Evolutionary conservation across 139 green algal genomes (phyloP).

Genomic region (Deuterostichococcus epilithicus): DNA sequence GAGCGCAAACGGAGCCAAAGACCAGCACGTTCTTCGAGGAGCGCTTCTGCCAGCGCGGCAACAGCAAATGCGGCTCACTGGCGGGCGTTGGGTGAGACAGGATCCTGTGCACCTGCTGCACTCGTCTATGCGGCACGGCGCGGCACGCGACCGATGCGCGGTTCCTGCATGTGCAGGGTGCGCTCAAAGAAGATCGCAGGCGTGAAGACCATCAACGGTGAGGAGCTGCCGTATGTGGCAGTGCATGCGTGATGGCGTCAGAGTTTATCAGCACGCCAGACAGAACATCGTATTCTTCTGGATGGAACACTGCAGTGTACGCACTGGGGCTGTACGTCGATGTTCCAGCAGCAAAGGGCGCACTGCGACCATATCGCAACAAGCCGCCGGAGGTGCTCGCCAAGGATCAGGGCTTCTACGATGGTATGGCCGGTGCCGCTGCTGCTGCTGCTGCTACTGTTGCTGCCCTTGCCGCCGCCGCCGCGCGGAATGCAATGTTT

Average conservation of each 20-base stretch:
- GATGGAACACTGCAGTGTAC: constrained; percentile 43
- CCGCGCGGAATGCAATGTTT: background rate
- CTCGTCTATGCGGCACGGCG: too few relatives aligned
- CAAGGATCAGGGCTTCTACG: constrained; percentile 33
- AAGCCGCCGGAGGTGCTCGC: constrained; percentile 7
- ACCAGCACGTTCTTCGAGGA: constrained; percentile 21
- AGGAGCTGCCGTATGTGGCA: background rate
- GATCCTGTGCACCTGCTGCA: too few relatives aligned
- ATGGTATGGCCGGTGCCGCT: constrained; percentile 23
- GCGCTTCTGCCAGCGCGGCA: constrained; percentile 15
- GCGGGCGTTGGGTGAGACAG: constrained; percentile 18
- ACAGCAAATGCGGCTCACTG: constrained; percentile 16
- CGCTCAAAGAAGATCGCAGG: constrained; percentile 29
- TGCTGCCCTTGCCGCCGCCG: background rate
- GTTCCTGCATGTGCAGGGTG: constrained; percentile 4
- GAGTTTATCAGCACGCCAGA: too few relatives aligned
- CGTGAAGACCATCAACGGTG: constrained; percentile 37
- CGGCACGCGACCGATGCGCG: background rate
- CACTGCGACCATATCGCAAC: constrained; percentile 31
- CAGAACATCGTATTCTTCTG: too few relatives aligned
- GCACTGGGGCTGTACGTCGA: constrained; percentile 68
- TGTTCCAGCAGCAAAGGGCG: constrained; percentile 31
- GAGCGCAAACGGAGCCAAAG: constrained; percentile 4
- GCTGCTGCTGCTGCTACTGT: background rate
- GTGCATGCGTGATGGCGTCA: background rate